Conservation (phyloP, 2,329 filamentous ascomycete genomes). For the Colletotrichum euphorbiae region DNA sequence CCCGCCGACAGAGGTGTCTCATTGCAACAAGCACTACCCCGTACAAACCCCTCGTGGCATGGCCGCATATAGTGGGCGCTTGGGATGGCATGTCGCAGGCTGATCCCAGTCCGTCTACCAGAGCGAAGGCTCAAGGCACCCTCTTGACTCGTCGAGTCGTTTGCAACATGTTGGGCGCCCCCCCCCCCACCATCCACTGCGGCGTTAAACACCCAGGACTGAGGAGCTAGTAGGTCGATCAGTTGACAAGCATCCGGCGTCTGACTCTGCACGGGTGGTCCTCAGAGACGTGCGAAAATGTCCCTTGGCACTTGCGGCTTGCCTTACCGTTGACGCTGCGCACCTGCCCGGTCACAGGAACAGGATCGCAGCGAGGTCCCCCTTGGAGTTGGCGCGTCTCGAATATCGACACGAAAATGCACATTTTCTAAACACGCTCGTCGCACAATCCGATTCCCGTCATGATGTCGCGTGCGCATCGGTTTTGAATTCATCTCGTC, state of each 20-base stretch:
- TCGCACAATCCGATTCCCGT: slow-evolving; percentile 1
- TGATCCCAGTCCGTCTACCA: slow-evolving; percentile 14
- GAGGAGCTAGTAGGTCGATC: slow-evolving; percentile 28
- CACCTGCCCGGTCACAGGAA: too few species aligned
- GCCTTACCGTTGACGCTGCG: too few species aligned
- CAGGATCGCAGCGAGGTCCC: background rate
- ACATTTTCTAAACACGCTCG: slow-evolving; percentile 13
- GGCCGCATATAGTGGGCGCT: slow-evolving; percentile 16
- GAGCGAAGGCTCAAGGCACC: slow-evolving; percentile 22
- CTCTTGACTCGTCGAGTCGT: slow-evolving; percentile 6
- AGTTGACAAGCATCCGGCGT: too few species aligned
- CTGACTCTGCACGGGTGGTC: too few species aligned
- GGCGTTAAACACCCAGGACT: slow-evolving; percentile 32
- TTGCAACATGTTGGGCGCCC: slow-evolving; percentile 1
- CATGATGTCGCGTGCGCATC: slow-evolving; percentile 1
- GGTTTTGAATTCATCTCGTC: background rate
- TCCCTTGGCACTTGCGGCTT: too few species aligned
- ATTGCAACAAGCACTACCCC: slow-evolving; percentile 11
- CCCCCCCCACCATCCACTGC: background rate
- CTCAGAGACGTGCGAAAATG: too few species aligned
- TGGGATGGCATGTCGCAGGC: slow-evolving; percentile 28
- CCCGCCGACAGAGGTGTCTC: background rate
- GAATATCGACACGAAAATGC: slow-evolving; percentile 19
- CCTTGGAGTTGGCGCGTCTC: slow-evolving; percentile 19
- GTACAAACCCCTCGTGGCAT: slow-evolving; percentile 18